Percentiles rank a stretch among this genome's conserved stretches.
Conservation (phyloP, 2,329 filamentous ascomycete species). For the Penicillium sclerotiorum region DNA sequence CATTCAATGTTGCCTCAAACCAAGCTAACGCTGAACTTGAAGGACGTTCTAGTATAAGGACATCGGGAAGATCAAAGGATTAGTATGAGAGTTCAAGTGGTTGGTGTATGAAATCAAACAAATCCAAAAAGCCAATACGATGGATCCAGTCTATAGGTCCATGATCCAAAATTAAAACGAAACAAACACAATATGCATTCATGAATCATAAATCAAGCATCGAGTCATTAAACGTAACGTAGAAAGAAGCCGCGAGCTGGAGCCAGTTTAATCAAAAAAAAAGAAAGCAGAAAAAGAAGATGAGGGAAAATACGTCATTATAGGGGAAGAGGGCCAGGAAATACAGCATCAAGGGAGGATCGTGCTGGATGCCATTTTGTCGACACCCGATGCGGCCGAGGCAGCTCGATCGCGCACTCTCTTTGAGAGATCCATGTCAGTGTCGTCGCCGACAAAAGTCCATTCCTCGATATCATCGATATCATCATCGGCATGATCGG, state of each 20-base stretch:
- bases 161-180: background rate
- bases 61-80: too few species aligned
- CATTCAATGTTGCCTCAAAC: too few species aligned
- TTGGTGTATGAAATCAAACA: too few species aligned
- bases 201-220: conserved; percentile 10
- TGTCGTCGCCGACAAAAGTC: conserved; percentile 78
- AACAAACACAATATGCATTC: conserved; percentile 3
- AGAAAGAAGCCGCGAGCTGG: background rate
- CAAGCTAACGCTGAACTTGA: too few species aligned
- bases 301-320: too few species aligned
- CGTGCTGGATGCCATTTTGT: too few species aligned
- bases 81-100: too few species aligned
- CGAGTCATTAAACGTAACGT: conserved; percentile 1
- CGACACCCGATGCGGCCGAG: conserved; percentile 11
- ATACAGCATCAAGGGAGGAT: too few species aligned
- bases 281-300: conserved; percentile 1
- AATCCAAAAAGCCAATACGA: too few species aligned
- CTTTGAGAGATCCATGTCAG: conserved; percentile 48
- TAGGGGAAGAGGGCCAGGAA: too few species aligned
- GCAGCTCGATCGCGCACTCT: conserved; percentile 35
- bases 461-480: conserved; percentile 77
- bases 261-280: conserved; percentile 1
- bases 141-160: too few species aligned
- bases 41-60: too few species aligned
- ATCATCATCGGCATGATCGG: conserved; percentile 50